These are phyloP conservation scores for Plectranthus barbatus DNA, from an alignment of 257 asterid species.

Conservation along the genomic window DNA sequence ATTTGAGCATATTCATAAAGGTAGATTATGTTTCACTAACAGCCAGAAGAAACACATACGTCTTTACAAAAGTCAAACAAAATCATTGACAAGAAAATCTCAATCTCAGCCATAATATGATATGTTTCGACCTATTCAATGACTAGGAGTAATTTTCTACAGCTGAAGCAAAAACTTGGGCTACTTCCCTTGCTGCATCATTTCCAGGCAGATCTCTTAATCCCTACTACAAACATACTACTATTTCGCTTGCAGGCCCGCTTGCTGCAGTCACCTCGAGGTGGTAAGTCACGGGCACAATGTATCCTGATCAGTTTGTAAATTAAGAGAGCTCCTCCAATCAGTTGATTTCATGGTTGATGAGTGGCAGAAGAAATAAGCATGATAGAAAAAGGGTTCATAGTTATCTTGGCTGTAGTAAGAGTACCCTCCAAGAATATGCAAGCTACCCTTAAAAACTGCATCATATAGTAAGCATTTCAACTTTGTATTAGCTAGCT, in stretches of 20 bases:
- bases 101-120: neutral
- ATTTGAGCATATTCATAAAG: too few species aligned
- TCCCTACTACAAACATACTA: neutral
- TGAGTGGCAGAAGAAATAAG: neutral
- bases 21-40: neutral
- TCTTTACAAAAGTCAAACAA: neutral
- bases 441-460: neutral
- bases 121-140: neutral
- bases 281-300: neutral
- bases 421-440: neutral
- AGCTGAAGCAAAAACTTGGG: neutral
- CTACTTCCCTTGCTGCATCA: neutral
- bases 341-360: neutral
- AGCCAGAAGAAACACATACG: neutral
- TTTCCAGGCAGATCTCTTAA: neutral
- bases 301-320: neutral
- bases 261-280: neutral
- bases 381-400: neutral
- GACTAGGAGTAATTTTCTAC: neutral
- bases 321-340: neutral
- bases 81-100: neutral
- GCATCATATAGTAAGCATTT: too few species aligned
- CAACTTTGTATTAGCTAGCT: too few species aligned
- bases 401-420: neutral
- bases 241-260: neutral